Evolutionary conservation across 169 alveolate species (phyloP).

Genomic region (Plasmodium vinckei): DNA sequence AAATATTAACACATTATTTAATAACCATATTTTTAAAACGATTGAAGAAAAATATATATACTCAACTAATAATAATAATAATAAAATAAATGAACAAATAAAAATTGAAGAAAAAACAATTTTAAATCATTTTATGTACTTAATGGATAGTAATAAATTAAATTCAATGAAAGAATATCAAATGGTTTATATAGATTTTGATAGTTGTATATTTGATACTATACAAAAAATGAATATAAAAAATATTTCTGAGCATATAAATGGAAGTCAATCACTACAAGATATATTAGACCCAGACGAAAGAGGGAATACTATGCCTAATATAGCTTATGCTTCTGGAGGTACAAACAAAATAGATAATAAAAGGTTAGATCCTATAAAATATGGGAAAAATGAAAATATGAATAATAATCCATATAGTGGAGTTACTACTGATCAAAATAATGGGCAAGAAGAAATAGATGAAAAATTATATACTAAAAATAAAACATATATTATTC

Average conservation of each 20-base stretch:
- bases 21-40: constrained; percentile 11
- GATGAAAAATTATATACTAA: constrained; percentile 19
- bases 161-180: constrained; percentile 56
- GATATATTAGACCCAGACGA: background rate
- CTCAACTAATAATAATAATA: background rate
- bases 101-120: constrained; percentile 8
- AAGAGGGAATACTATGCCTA: background rate
- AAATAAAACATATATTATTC: constrained; percentile 46
- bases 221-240: constrained; percentile 41
- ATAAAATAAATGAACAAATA: background rate
- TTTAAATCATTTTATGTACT: constrained; percentile 36
- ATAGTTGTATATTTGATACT: constrained; percentile 40
- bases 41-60: constrained; percentile 21
- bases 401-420: background rate
- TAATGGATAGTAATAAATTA: constrained; percentile 36
- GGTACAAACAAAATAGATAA: background rate
- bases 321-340: background rate
- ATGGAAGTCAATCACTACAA: background rate
- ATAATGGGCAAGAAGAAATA: background rate
- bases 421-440: background rate
- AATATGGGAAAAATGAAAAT: background rate
- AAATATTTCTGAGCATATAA: constrained; percentile 5
- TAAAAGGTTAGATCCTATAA: background rate
- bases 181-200: constrained; percentile 34
- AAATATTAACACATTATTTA: background rate